Conservation (phyloP, 73 alveolate species). For the Effrenium voratum region DNA sequence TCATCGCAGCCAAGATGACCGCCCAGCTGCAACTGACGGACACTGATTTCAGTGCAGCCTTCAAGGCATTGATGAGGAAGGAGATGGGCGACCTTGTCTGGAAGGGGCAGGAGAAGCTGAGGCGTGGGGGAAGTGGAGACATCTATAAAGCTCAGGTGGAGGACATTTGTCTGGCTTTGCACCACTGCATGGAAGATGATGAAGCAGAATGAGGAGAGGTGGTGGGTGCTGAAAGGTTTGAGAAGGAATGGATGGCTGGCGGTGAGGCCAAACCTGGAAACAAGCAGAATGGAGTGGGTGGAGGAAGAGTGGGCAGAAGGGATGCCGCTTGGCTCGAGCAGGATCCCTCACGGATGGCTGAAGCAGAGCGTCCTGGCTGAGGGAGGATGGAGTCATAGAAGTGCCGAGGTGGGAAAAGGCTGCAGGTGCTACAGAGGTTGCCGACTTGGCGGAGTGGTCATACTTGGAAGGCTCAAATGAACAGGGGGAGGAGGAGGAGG, state of each 20-base stretch:
- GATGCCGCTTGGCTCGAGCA: background rate
- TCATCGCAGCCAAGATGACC: constrained; percentile 4
- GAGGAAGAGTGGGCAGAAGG: background rate
- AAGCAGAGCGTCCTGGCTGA: background rate
- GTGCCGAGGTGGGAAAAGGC: background rate
- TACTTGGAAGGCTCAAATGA: background rate
- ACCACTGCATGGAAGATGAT: constrained; percentile 1
- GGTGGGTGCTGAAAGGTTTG: constrained; percentile 24
- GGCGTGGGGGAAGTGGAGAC: background rate
- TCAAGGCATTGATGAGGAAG: background rate
- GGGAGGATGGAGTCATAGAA: background rate
- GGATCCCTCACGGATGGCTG: background rate
- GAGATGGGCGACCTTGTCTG: background rate
- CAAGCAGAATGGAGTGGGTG: background rate
- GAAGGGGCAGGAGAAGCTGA: background rate
- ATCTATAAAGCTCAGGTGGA: background rate
- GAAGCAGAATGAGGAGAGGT: background rate
- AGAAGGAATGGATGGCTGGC: constrained; percentile 18
- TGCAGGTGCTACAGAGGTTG: constrained; percentile 7
- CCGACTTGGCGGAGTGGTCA: constrained; percentile 3
- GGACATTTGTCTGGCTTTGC: background rate
- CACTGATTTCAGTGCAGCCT: background rate
- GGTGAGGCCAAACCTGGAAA: background rate
- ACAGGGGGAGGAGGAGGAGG: too few relatives aligned
- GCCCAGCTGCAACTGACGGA: constrained; percentile 16